A percentile compares a stretch with the other conserved stretches of the same genome.
Evolutionary conservation across 768 basidiomycete species (phyloP).

Genomic region (Agaricus blazei): DNA sequence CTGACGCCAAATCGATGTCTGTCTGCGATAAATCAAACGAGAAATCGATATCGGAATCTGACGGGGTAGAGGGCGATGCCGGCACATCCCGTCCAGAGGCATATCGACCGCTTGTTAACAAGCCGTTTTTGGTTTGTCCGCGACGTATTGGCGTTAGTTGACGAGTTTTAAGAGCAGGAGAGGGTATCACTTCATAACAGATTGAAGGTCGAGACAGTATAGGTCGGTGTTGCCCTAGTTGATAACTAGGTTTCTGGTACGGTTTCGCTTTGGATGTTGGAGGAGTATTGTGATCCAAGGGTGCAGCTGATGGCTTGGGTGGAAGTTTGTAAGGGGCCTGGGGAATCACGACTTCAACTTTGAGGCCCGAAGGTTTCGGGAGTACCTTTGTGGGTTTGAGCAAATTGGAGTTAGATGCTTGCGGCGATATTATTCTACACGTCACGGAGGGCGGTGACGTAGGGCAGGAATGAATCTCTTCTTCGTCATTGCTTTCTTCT

Average conservation of each 20-base stretch:
- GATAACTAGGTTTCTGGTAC: neutral
- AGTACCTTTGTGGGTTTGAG: neutral
- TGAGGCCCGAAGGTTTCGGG: constrained; percentile 13
- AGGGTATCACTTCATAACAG: constrained; percentile 20
- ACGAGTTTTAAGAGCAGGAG: constrained; percentile 41
- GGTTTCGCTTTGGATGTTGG: constrained; percentile 1
- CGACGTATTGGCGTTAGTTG: constrained; percentile 66
- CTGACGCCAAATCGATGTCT: constrained; percentile 24
- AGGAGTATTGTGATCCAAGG: neutral
- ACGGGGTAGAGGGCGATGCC: constrained; percentile 50
- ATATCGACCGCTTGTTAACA: neutral
- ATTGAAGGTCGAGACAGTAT: constrained; percentile 3
- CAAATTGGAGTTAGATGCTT: neutral
- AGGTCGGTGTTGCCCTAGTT: neutral
- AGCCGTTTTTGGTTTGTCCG: constrained; percentile 25
- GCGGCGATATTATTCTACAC: neutral
- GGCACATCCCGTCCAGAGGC: constrained; percentile 32
- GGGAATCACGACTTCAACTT: constrained; percentile 41
- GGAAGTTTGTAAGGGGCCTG: constrained; percentile 24
- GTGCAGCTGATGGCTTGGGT: constrained; percentile 13
- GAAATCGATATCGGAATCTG: constrained; percentile 51
- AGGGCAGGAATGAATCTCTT: constrained; percentile 5
- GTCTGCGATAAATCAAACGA: constrained; percentile 46
- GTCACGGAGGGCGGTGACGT: constrained; percentile 12
- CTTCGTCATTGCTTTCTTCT: constrained; percentile 19